These are phyloP conservation scores for Exophiala sideris DNA, from an alignment of 2,329 filamentous ascomycete genomes.

Conservation along the genomic window DNA sequence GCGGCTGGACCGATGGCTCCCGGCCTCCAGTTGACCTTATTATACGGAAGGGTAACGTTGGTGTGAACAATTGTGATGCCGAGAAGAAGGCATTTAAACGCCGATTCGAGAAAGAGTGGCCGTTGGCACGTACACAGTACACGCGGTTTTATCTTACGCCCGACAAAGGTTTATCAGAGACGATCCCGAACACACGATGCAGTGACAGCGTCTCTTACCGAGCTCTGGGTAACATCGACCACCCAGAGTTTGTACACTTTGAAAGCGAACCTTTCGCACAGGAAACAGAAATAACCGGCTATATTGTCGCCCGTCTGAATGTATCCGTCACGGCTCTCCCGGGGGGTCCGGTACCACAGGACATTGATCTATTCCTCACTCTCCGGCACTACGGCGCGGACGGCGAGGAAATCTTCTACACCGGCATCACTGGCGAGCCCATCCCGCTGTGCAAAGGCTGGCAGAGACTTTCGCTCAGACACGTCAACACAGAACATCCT, in stretches of 20 bases:
- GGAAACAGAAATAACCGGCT: not conserved
- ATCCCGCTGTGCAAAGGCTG: slow-evolving; percentile 54
- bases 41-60: slow-evolving; percentile 57
- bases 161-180: not conserved
- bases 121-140: not conserved
- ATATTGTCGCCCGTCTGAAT: not conserved
- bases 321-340: not conserved
- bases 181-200: not conserved
- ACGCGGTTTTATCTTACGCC: not conserved
- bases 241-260: too few relatives aligned
- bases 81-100: not conserved
- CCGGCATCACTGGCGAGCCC: slow-evolving; percentile 54
- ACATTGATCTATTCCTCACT: slow-evolving; percentile 51
- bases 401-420: slow-evolving; percentile 54
- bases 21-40: slow-evolving; percentile 58
- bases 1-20: slow-evolving; percentile 42
- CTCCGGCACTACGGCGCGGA: slow-evolving; percentile 49
- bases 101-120: not conserved
- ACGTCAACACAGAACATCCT: slow-evolving; percentile 43
- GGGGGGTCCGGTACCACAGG: not conserved
- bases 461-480: slow-evolving; percentile 50
- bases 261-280: not conserved
- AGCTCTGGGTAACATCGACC: not conserved
- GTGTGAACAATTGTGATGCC: not conserved
- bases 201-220: not conserved